Base-by-base conservation (phyloP, 208 protist species). In the Porcisia deanei region DNA sequence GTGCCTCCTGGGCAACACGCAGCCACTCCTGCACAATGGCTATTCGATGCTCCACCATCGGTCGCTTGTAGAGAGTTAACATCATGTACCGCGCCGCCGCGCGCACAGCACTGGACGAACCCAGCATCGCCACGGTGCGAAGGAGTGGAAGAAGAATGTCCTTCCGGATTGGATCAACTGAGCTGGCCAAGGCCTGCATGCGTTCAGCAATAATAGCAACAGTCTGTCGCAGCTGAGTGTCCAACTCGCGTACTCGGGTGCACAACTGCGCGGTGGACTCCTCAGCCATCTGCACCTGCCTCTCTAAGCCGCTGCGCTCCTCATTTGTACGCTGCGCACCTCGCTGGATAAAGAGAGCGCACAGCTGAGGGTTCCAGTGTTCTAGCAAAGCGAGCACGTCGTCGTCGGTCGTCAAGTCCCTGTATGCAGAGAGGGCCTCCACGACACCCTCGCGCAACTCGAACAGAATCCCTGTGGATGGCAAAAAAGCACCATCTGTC, bases 111-210 rank as follows among this genome's bases (percentile, higher is more conserved):
- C 75, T 85, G 41, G 75, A 86, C 12, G 65, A 39, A 71, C 81
- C 83, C 10, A 83, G 65, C 3, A 86, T 68, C 14, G 87, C 86
- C 41, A 83, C 75, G 18, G 79, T 77, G 20, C 79, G 71, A 70
- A 93, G 81, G 39, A 95, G 75, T 45, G 88, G 91, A 63, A 93
- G 83, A 5, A 95, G 78, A 14, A 85, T 76, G 59, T 91, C 87
- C 58, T 86, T 88, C 41, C 75, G 81, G 76, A 86, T 83, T 0
- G 91, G 85, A 64, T 93, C 88, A 4, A 91, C 76, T 6, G 85
- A 73, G 63, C 70, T 72, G 47, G 88, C 73, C 16, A 93, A 76
- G 14, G 68, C 81, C 22, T 87, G 85, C 30, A 95, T 71, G 25
- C 72, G 67, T 39, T 91, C 84, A 1, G 87, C 77, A 34, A 95